Conservation (phyloP, 306 rosid genomes). For the Cicer pinnatifidum region DNA sequence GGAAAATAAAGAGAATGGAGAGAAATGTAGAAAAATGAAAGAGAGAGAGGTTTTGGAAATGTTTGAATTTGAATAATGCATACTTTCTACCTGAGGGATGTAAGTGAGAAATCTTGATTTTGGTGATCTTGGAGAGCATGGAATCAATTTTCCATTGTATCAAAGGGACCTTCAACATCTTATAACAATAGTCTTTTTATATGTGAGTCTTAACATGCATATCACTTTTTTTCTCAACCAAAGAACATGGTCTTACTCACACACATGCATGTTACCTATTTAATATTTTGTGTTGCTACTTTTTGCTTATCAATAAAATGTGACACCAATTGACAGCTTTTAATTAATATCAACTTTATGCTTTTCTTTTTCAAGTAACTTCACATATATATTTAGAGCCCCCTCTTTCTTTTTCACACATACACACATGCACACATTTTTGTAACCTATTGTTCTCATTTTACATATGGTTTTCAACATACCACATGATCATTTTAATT, state of each 20-base stretch:
- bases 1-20: not conserved
- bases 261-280: constrained; percentile 32
- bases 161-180: constrained; percentile 47
- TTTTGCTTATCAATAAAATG: constrained; percentile 43
- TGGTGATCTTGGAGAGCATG: constrained; percentile 45
- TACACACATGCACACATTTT: constrained; percentile 26
- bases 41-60: not conserved
- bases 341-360: constrained; percentile 28
- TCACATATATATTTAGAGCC: not conserved
- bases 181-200: constrained; percentile 48
- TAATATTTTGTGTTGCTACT: constrained; percentile 20
- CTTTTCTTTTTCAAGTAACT: constrained; percentile 43
- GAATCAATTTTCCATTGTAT: constrained; percentile 41
- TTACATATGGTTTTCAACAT: constrained; percentile 9
- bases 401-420: not conserved
- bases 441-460: not conserved
- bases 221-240: constrained; percentile 61
- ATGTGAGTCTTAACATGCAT: constrained; percentile 45
- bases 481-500: constrained; percentile 11
- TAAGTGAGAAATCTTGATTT: constrained; percentile 18
- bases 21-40: not conserved
- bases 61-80: constrained; percentile 36
- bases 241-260: constrained; percentile 57
- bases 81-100: constrained; percentile 45
- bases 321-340: constrained; percentile 42